phyloP scores from a whole-genome alignment of 352 stramenopile genomes.

The Pythium utonaiense region DNA sequence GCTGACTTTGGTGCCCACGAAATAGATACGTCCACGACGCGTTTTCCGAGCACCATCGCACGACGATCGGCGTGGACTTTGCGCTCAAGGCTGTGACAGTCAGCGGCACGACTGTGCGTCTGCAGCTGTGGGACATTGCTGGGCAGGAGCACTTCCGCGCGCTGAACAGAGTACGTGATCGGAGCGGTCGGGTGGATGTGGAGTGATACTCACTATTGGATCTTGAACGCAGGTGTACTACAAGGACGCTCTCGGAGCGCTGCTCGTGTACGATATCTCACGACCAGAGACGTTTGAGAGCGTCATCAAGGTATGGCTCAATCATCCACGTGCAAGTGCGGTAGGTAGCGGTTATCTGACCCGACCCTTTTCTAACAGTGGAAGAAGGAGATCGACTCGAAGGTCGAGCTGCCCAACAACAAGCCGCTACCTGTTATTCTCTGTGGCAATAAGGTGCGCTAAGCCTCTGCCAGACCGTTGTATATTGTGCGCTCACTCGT shows the following conservation, averaged over 20 bases:
- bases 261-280: constrained; percentile 93
- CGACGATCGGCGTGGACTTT: constrained; percentile 93
- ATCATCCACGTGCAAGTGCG: neutral
- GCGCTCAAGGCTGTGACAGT: constrained; percentile 88
- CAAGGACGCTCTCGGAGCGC: constrained; percentile 87
- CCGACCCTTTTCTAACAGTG: constrained; percentile 44
- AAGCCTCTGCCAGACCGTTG: neutral
- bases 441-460: constrained; percentile 89
- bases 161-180: constrained; percentile 73
- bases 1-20: neutral
- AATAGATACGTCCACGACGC: constrained; percentile 86
- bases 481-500: neutral
- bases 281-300: constrained; percentile 90
- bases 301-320: constrained; percentile 69
- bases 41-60: constrained; percentile 91
- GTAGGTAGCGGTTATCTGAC: neutral
- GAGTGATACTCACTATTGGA: neutral
- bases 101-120: constrained; percentile 79
- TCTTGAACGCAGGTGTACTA: constrained; percentile 80
- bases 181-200: neutral
- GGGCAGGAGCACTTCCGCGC: constrained; percentile 93
- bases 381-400: constrained; percentile 94
- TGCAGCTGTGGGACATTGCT: constrained; percentile 95
- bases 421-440: constrained; percentile 90
- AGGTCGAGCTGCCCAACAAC: constrained; percentile 87